phyloP scores from a whole-genome alignment of 2,329 filamentous ascomycete genomes.

The Sordariomycetes sp. region DNA sequence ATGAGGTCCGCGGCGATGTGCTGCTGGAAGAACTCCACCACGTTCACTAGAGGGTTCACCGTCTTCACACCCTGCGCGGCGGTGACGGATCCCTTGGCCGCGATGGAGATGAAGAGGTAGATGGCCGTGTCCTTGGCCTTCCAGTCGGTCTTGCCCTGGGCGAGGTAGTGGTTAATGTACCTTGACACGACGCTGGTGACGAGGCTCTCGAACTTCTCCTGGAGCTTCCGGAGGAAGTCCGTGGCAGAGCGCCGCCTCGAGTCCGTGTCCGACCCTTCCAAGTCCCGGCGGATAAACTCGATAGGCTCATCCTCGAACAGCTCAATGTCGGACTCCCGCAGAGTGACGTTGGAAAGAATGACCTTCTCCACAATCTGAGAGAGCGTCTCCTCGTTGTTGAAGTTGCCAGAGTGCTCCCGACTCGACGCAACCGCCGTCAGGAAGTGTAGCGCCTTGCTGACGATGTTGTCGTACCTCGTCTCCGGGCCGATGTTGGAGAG shows the following conservation, averaged over 20 bases:
- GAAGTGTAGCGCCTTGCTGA: conserved; percentile 91
- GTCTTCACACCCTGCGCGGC: conserved; percentile 81
- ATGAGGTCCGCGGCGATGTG: conserved; percentile 84
- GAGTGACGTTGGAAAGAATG: conserved; percentile 79
- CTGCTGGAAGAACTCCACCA: conserved; percentile 90
- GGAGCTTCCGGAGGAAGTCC: conserved; percentile 80
- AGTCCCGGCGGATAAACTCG: conserved; percentile 88
- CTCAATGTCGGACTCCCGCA: conserved; percentile 89
- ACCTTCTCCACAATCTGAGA: conserved; percentile 91
- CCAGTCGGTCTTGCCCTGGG: conserved; percentile 75
- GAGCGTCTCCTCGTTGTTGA: conserved; percentile 70
- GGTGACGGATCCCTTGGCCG: conserved; percentile 80
- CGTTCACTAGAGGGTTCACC: conserved; percentile 75
- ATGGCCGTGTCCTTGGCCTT: conserved; percentile 97
- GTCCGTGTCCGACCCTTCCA: conserved; percentile 93
- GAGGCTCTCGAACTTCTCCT: conserved; percentile 73
- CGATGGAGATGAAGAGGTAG: conserved; percentile 89
- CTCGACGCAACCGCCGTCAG: conserved; percentile 78
- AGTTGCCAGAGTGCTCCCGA: conserved; percentile 64
- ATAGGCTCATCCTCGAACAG: conserved; percentile 98
- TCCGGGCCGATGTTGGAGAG: conserved; percentile 76
- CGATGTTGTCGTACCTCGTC: conserved; percentile 86
- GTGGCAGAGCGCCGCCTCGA: conserved; percentile 85
- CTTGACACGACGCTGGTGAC: conserved; percentile 79
- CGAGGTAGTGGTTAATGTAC: conserved; percentile 79